Percentiles rank a stretch among this genome's conserved stretches.
Evolutionary conservation across 2,329 filamentous ascomycete species (phyloP).

Genomic region (Neodidymelliopsis sp.): DNA sequence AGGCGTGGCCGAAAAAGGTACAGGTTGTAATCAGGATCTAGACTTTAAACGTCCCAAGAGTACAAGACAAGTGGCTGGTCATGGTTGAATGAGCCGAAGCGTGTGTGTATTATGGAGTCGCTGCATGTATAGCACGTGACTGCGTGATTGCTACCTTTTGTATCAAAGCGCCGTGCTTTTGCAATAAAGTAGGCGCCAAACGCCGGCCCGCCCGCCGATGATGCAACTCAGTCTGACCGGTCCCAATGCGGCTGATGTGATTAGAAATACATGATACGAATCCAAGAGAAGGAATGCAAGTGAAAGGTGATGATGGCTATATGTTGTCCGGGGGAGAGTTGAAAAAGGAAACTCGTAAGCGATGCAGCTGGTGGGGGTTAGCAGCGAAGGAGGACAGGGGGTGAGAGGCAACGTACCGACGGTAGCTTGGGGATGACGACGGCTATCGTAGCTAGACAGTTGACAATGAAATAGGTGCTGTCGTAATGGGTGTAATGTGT

Average conservation of each 20-base stretch:
- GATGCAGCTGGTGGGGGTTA: conserved; percentile 43
- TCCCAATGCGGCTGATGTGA: conserved; percentile 30
- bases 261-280: conserved; percentile 49
- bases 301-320: conserved; percentile 23
- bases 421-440: conserved; percentile 97
- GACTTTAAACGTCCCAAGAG: no score
- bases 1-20: background rate
- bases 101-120: conserved; percentile 14
- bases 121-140: conserved; percentile 20
- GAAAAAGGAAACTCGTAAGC: conserved; percentile 50
- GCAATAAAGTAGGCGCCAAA: conserved; percentile 23
- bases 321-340: conserved; percentile 49
- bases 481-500: conserved; percentile 99
- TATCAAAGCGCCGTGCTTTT: conserved; percentile 22
- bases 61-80: background rate
- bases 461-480: conserved; percentile 95
- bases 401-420: conserved; percentile 70
- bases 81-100: background rate
- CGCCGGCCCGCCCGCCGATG: conserved; percentile 33
- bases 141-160: conserved; percentile 24
- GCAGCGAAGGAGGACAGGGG: background rate
- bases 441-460: conserved; percentile 88
- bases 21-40: background rate
- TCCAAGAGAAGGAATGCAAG: conserved; percentile 30
- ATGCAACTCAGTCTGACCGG: conserved; percentile 42